phyloP scores from a whole-genome alignment of 2,329 filamentous ascomycete genomes.

The Talaromyces sp. region DNA sequence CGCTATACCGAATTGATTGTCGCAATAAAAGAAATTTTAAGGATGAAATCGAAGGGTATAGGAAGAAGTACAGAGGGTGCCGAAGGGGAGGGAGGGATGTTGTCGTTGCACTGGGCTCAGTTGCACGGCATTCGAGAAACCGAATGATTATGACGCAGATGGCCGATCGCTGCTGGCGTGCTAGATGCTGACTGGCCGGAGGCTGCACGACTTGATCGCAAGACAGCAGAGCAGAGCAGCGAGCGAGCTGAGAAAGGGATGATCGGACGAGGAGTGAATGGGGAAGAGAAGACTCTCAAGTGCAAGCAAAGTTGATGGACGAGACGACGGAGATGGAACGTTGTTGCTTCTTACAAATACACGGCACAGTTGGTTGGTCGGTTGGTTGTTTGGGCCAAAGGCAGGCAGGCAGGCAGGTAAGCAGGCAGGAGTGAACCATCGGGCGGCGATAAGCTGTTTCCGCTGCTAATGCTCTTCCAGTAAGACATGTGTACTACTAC shows the following conservation, averaged over 20 bases:
- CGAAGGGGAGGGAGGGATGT: not conserved
- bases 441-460: conserved; percentile 9
- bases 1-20: not conserved
- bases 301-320: not conserved
- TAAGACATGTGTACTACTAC: not conserved
- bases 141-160: conserved; percentile 7
- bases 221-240: not conserved
- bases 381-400: no score
- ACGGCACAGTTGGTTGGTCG: no score
- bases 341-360: not conserved
- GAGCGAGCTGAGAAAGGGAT: not conserved
- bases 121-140: conserved; percentile 3
- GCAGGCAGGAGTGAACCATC: not conserved
- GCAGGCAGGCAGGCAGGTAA: no score
- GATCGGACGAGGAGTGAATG: not conserved
- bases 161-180: conserved; percentile 3
- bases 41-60: not conserved
- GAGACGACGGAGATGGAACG: not conserved
- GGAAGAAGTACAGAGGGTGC: not conserved
- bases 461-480: not conserved
- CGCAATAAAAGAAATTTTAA: not conserved
- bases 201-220: not conserved
- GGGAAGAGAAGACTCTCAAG: not conserved
- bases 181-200: not conserved
- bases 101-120: not conserved